phyloP scores from a whole-genome alignment of 192 early-diverging fungal genomes.

The Backusella morwellensis region DNA sequence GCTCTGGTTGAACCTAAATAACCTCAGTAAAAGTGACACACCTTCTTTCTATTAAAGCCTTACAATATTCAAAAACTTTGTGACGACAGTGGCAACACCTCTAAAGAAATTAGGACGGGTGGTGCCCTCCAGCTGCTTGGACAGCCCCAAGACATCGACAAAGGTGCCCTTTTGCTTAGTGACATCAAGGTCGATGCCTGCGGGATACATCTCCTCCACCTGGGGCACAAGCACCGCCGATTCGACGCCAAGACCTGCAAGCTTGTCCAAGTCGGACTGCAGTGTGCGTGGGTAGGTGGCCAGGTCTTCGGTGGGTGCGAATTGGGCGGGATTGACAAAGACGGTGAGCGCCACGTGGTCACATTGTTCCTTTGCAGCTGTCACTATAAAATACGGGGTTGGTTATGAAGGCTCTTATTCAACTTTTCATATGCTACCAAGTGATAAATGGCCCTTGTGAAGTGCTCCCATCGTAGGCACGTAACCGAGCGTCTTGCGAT shows the following conservation, averaged over 20 bases:
- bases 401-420: too few relatives aligned
- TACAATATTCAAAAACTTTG: slow-evolving; percentile 89
- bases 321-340: slow-evolving; percentile 99
- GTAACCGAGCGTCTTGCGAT: slow-evolving; percentile 75
- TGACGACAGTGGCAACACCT: slow-evolving; percentile 93
- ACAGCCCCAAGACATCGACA: slow-evolving; percentile 86
- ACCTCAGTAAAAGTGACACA: background rate
- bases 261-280: slow-evolving; percentile 66
- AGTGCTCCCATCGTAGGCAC: slow-evolving; percentile 99
- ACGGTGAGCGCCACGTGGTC: slow-evolving; percentile 79
- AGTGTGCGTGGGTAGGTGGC: slow-evolving; percentile 88
- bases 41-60: background rate
- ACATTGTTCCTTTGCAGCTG: slow-evolving; percentile 55
- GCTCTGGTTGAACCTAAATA: slow-evolving; percentile 62
- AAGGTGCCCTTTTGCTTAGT: slow-evolving; percentile 82
- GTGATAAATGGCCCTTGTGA: slow-evolving; percentile 82
- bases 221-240: slow-evolving; percentile 60
- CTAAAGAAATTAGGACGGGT: slow-evolving; percentile 95
- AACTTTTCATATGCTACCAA: slow-evolving; percentile 45
- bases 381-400: background rate
- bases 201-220: slow-evolving; percentile 92
- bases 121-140: slow-evolving; percentile 91
- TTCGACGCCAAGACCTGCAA: slow-evolving; percentile 52
- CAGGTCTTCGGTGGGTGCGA: slow-evolving; percentile 94
- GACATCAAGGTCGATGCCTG: slow-evolving; percentile 82